Conservation (phyloP, 768 basidiomycete genomes). For the Lactifluus echinatus region DNA sequence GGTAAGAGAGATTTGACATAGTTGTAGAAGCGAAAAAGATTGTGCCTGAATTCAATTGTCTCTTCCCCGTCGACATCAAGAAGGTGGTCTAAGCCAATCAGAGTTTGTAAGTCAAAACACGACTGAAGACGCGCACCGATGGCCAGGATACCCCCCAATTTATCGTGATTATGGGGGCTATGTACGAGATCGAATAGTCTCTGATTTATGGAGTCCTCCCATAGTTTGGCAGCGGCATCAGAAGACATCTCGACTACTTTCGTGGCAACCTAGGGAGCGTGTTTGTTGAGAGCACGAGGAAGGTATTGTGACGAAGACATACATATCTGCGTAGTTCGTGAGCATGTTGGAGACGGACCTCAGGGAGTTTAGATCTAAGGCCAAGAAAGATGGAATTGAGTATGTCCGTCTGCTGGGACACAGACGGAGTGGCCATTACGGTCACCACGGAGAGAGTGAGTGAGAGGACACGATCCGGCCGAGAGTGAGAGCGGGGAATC, state of each 20-base stretch:
- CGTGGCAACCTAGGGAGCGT: conserved; percentile 50
- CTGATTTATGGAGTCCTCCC: conserved; percentile 79
- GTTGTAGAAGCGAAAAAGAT: conserved; percentile 82
- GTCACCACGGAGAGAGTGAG: neutral
- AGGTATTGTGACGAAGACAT: conserved; percentile 23
- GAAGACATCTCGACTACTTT: conserved; percentile 74
- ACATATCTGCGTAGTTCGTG: conserved; percentile 69
- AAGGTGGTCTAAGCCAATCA: conserved; percentile 49
- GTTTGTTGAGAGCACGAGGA: conserved; percentile 5
- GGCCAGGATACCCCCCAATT: conserved; percentile 78
- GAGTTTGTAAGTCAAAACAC: neutral
- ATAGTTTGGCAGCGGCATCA: conserved; percentile 71
- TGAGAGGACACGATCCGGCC: neutral
- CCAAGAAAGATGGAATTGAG: conserved; percentile 60
- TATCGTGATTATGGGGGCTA: conserved; percentile 67
- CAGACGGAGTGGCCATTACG: conserved; percentile 54
- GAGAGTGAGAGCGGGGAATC: no score
- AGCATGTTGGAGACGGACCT: conserved; percentile 60
- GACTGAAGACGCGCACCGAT: conserved; percentile 50
- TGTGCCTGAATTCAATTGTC: conserved; percentile 69
- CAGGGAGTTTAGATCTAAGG: conserved; percentile 54
- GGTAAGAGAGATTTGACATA: conserved; percentile 91
- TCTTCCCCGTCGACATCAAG: conserved; percentile 73
- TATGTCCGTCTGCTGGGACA: conserved; percentile 50
- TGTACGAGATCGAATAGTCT: conserved; percentile 77